phyloP scores from a whole-genome alignment of 176 grass and related monocot genomes.

The Secale cereale region DNA sequence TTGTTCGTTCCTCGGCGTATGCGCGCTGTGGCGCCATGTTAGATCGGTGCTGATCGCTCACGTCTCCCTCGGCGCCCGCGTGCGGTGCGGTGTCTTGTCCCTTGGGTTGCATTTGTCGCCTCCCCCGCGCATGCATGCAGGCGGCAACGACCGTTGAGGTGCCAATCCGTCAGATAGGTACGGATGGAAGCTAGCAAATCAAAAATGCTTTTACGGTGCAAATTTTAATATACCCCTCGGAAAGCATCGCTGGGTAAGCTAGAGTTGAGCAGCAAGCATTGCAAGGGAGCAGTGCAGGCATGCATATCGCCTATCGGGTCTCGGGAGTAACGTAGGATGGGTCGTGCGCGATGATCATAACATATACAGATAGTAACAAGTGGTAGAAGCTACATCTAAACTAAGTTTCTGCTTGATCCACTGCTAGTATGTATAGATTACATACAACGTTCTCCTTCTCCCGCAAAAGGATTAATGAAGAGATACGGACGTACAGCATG shows the following conservation, averaged over 20 bases:
- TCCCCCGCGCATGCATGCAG: background rate
- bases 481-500: too few species aligned
- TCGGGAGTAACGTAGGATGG: too few species aligned
- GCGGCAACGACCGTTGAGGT: background rate
- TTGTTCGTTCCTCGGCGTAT: background rate
- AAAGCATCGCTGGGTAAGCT: background rate
- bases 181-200: background rate
- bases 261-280: too few species aligned
- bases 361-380: too few species aligned
- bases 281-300: too few species aligned
- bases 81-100: background rate
- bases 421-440: too few species aligned
- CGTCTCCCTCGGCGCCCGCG: constrained; percentile 1
- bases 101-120: background rate
- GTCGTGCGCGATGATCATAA: too few species aligned
- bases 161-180: background rate
- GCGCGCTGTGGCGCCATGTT: background rate
- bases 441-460: too few species aligned
- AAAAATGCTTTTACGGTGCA: background rate
- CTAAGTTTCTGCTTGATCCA: too few species aligned
- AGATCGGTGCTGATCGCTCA: background rate
- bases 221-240: fast-evolving
- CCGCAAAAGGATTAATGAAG: too few species aligned
- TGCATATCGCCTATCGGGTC: too few species aligned
- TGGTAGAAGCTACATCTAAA: too few species aligned